Evolutionary conservation across 2,329 filamentous ascomycete species (phyloP), one percentile per base, ranked within the genome.

Genomic region (Grosmannia serpens): DNA sequence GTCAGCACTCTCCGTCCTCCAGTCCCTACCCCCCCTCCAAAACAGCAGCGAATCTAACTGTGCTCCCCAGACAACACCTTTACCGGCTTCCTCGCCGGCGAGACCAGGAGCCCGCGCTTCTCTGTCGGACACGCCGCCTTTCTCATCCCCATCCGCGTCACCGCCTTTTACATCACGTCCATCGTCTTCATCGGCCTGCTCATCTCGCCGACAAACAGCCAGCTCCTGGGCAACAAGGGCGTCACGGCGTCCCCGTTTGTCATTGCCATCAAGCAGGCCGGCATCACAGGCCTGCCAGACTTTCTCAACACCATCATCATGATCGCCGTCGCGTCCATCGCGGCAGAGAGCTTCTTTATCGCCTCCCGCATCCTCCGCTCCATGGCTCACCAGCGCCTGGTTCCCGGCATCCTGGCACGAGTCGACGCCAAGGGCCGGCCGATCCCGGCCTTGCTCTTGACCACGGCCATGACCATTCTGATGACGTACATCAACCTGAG

Each of bases 41-140:
- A 38, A 20, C 35, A 5, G 15, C 13, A 17, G 2, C 7, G 13
- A 38, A 38, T 17, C 35, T 17, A 27, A 17, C 5, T 10, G 15
- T 22, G n/a, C 26, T 22, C 4, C 20, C 24, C 10, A 55, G 57
- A 59, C 47, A 59, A 59, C 38, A 59, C 57, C 4, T 53, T 58
- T 24, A 58, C 35, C 13, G 57, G 51, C 26, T 51, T 59, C 26
- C n/a, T 59, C 24, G 79, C 78, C 1, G 86, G 86, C 13, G 87
- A 90, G 70, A 83, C 86, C 0, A 71, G 74, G 10, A 88, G 89
- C 66, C 87, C 87, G 0, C 79, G 82, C 58, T 85, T 88, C 67
- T 82, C 86, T 0, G 78, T 96, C 1, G 90, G 90, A 0, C 85
- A 83, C 1, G 91, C 91, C 3, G 85, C 92, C 65, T 94, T 92